Conservation (phyloP, 176 grass and related monocot species). For the Microstegium vimineum region DNA sequence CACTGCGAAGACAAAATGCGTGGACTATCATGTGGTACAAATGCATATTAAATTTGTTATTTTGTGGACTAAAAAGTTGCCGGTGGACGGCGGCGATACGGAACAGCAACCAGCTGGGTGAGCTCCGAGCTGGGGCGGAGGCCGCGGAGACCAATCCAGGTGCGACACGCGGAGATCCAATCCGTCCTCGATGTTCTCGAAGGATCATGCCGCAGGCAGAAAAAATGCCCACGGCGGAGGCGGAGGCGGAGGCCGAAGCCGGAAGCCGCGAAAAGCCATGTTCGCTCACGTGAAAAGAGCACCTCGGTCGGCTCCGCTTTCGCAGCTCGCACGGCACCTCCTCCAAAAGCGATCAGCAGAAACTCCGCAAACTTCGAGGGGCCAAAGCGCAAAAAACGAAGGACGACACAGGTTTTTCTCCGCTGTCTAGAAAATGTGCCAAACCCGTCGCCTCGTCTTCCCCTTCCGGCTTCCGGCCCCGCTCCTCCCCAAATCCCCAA, state of each 20-base stretch:
- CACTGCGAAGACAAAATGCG: no score
- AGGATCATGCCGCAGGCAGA: background rate
- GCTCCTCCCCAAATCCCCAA: conserved; percentile 16
- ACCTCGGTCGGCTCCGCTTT: background rate
- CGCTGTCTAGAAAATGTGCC: conserved; percentile 33
- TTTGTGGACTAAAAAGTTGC: no score
- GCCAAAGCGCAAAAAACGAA: background rate
- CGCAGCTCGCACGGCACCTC: conserved; percentile 19
- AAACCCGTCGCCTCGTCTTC: background rate
- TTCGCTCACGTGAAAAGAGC: conserved; percentile 12
- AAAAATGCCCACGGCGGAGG: background rate
- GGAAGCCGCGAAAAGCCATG: background rate
- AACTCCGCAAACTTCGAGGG: background rate
- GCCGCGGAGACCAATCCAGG: background rate
- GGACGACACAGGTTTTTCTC: background rate
- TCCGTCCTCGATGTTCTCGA: conserved; percentile 28
- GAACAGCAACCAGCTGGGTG: background rate
- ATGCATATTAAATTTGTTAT: no score
- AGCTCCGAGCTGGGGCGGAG: background rate
- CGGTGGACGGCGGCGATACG: no score
- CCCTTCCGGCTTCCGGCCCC: background rate
- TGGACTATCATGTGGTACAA: no score
- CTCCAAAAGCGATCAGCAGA: background rate
- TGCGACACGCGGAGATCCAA: conserved; percentile 12
- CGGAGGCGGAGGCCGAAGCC: background rate